Conservation (phyloP, 257 asterid species). For the Misopates orontium region DNA sequence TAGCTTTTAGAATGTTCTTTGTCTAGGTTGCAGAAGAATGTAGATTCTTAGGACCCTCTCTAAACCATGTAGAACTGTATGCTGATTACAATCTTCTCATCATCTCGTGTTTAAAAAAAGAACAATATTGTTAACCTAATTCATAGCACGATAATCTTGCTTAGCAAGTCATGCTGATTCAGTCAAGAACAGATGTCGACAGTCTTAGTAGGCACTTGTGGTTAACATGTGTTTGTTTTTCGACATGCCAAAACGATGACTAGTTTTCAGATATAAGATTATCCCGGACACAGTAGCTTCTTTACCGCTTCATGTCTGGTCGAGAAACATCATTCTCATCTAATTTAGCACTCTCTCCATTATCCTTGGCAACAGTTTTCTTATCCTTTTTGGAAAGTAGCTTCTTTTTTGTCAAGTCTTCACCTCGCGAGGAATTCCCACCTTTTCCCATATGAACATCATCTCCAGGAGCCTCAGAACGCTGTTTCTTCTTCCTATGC, state of each 20-base stretch:
- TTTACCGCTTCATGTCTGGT: constrained; percentile 32
- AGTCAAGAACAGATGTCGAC: neutral
- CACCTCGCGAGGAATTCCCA: constrained; percentile 36
- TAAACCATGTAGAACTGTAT: neutral
- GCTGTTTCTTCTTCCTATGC: constrained; percentile 66
- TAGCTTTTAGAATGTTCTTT: too few relatives aligned
- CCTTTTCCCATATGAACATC: constrained; percentile 34
- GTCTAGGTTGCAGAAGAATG: too few relatives aligned
- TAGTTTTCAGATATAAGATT: neutral
- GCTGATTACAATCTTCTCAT: too few relatives aligned
- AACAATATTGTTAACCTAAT: neutral
- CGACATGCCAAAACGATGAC: too few relatives aligned
- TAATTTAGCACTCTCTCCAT: constrained; percentile 35
- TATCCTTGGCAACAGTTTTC: constrained; percentile 31
- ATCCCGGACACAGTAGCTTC: constrained; percentile 5
- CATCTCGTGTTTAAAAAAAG: neutral
- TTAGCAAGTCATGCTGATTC: neutral
- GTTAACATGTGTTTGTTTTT: too few relatives aligned
- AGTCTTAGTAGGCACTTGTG: too few relatives aligned
- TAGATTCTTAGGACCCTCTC: too few relatives aligned
- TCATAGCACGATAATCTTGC: neutral
- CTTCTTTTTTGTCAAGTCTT: constrained; percentile 32
- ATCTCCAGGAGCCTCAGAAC: constrained; percentile 40
- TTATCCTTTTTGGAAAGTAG: constrained; percentile 34
- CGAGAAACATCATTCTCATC: constrained; percentile 27